Evolutionary conservation across 108 stramenopile genomes (phyloP).

Genomic region (Licmophora abbreviata): DNA sequence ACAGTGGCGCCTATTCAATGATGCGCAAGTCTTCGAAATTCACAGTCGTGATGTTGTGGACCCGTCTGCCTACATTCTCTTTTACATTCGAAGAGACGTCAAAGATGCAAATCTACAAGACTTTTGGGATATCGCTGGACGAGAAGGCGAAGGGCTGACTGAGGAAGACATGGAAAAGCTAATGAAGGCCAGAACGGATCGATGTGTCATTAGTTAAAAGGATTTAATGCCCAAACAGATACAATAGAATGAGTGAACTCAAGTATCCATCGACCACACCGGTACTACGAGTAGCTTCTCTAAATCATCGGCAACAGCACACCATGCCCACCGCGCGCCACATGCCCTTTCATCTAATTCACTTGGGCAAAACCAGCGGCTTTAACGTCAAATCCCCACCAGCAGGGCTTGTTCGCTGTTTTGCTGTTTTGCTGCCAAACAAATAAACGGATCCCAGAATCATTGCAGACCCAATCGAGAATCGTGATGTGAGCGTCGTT

Average conservation of each 20-base stretch:
- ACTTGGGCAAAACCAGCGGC: no score
- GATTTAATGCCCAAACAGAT: no score
- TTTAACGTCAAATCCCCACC: no score
- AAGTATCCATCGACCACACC: no score
- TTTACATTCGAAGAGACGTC: conserved; percentile 84
- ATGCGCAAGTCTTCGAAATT: conserved; percentile 80
- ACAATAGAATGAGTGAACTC: no score
- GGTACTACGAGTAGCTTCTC: no score
- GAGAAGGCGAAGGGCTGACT: conserved; percentile 66
- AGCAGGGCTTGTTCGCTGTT: no score
- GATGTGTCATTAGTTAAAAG: conserved; percentile 68
- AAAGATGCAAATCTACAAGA: conserved; percentile 63
- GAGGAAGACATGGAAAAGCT: conserved; percentile 82
- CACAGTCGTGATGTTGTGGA: conserved; percentile 79
- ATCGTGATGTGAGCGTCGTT: conserved; percentile 20
- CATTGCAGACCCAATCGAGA: conserved; percentile 27
- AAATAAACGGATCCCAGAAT: conserved; percentile 24
- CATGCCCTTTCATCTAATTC: no score
- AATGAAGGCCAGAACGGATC: conserved; percentile 52
- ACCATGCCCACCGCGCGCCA: no score
- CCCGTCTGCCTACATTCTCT: conserved; percentile 83
- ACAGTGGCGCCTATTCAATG: conserved; percentile 88
- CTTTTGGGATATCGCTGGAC: conserved; percentile 70
- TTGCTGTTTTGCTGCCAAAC: conserved; percentile 54
- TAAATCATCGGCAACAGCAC: no score